Base-by-base conservation (phyloP, 2,329 filamentous ascomycete species). In the Rutstroemia sydowiana region DNA sequence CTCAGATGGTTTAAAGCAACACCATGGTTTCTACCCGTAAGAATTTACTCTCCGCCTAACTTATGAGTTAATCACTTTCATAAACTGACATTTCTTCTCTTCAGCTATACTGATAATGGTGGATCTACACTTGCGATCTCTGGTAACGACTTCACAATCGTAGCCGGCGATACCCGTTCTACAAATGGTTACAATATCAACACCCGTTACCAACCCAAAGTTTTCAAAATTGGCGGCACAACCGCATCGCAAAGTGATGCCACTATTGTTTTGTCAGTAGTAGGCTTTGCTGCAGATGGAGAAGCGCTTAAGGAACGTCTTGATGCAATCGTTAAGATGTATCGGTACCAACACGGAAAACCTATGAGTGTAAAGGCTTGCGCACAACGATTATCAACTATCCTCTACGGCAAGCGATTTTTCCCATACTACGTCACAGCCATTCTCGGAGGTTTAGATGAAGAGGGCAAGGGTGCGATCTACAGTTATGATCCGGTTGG, bases 171-270 rank as follows among this genome's bases (percentile, higher is more conserved):
- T 75, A 98, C 93, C 63, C 88, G 93, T 69, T 88, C 89, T 66
- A 95, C 91, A 51, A 87, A 88, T 59, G 93, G 95, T 68, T 98
- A 95, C 82, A 96, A 87, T 78, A 98, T 98, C 84, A 96, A 98
- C 82, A 91, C 91, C 54, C 87, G 93, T 65, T 92, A 88, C 76
- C 81, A 85, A 54, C 93, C 93, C 52, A 98, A 98, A 74, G 87
- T 98, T 57, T 98, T 95, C 81, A 90, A 88, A 73, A 95, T 98
- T 62, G 93, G 95, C 55, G 93, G 92, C 49, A 88, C 91, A 55
- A 91, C 87, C 39, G 82, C 89, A 48, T 85, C 88, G 51, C 88
- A 95, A 69, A 82, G 87, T 55, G 88, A 91, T 62, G 87, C 89
- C 48, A 87, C 83, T 50, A 87, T 98, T 64, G 81, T 97, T 14